A percentile compares a stretch with the other conserved stretches of the same genome.
Evolutionary conservation across 108 stramenopile species (phyloP).

Genomic region (Discostella pseudostelligera): DNA sequence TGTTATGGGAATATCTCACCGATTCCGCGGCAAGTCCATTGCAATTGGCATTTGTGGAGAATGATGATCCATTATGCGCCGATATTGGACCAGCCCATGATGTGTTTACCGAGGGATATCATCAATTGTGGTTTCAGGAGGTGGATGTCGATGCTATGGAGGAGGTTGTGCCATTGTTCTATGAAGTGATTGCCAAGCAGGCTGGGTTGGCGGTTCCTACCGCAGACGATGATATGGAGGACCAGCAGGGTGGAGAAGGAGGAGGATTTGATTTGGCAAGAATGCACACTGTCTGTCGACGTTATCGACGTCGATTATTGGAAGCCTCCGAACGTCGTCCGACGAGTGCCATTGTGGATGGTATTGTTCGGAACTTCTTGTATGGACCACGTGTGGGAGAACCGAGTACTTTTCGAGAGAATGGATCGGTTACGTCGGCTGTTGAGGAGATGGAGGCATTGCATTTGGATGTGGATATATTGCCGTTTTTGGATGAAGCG

Average conservation of each 20-base stretch:
- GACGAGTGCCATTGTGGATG: conserved; percentile 32
- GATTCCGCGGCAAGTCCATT: conserved; percentile 42
- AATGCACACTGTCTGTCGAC: conserved; percentile 40
- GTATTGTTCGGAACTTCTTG: conserved; percentile 44
- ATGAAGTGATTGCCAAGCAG: conserved; percentile 24
- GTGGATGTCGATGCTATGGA: conserved; percentile 46
- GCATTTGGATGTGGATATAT: conserved; percentile 33
- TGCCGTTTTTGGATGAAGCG: conserved; percentile 42
- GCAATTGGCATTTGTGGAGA: conserved; percentile 45
- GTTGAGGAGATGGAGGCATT: conserved; percentile 36
- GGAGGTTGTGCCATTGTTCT: conserved; percentile 30
- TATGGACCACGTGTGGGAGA: conserved; percentile 45
- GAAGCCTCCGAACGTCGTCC: conserved; percentile 35
- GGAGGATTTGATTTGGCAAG: conserved; percentile 27
- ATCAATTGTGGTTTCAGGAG: conserved; percentile 47
- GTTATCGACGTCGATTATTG: conserved; percentile 35
- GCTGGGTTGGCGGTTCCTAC: conserved; percentile 7
- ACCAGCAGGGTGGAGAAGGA: conserved; percentile 3
- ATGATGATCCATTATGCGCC: conserved; percentile 43
- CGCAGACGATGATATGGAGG: neutral
- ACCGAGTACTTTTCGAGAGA: neutral
- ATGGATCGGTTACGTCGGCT: conserved; percentile 12
- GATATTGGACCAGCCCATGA: conserved; percentile 42
- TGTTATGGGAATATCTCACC: conserved; percentile 41
- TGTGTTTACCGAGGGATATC: conserved; percentile 45